Percentiles rank a stretch among this genome's conserved stretches.
Conservation (phyloP, 2,329 filamentous ascomycete genomes). For the Coleophoma cylindrospora region DNA sequence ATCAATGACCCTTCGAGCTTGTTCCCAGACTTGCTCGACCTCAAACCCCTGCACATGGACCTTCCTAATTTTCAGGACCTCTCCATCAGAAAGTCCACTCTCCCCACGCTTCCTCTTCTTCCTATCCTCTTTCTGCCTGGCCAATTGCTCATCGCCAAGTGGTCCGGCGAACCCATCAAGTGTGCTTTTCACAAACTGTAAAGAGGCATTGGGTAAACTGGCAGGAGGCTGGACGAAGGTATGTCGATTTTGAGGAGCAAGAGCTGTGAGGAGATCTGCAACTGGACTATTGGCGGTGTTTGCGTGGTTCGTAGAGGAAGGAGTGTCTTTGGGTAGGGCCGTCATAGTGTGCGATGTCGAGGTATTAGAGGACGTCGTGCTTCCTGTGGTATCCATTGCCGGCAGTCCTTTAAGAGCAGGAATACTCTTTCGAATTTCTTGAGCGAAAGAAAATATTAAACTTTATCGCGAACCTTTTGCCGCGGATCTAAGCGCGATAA, state of each 20-base stretch:
- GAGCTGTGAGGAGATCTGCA: constrained; percentile 16
- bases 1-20: constrained; percentile 78
- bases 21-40: constrained; percentile 88
- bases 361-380: constrained; percentile 55
- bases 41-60: constrained; percentile 85
- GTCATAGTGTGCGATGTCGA: constrained; percentile 62
- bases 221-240: constrained; percentile 70
- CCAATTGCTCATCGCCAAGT: constrained; percentile 67
- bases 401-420: too few relatives aligned
- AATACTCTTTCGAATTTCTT: too few relatives aligned
- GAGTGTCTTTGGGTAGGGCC: constrained; percentile 32
- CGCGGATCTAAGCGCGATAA: background rate
- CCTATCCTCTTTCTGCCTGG: constrained; percentile 60
- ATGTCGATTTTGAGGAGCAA: constrained; percentile 22
- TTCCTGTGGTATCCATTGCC: constrained; percentile 25
- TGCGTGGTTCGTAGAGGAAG: constrained; percentile 23
- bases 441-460: background rate
- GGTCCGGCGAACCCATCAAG: constrained; percentile 73
- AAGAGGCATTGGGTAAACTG: constrained; percentile 61
- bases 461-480: background rate
- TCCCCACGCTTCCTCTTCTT: constrained; percentile 72
- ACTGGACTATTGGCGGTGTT: constrained; percentile 28
- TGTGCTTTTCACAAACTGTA: constrained; percentile 73
- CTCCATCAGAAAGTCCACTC: constrained; percentile 36
- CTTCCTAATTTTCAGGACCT: constrained; percentile 70